Percentiles rank a stretch among this genome's conserved stretches.
Evolutionary conservation across 768 basidiomycete species (phyloP).

Genomic region (Dendrothele bispora): DNA sequence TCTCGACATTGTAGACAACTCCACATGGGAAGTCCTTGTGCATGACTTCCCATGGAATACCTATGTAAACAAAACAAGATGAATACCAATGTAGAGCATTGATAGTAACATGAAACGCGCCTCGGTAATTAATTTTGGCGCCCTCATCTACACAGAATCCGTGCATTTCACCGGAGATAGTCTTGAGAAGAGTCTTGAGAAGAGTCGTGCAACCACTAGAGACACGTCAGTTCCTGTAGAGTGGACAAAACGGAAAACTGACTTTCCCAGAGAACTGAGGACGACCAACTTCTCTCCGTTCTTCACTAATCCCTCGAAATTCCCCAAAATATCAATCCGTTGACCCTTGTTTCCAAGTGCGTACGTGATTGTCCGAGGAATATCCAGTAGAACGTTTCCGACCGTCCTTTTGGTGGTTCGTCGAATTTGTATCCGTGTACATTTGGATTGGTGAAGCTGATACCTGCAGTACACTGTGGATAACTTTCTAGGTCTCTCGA

Average conservation of each 20-base stretch:
- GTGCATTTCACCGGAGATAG: conserved; percentile 37
- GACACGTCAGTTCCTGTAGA: not conserved
- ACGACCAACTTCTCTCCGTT: conserved; percentile 54
- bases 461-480: conserved; percentile 28
- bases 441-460: conserved; percentile 34
- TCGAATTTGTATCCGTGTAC: conserved; percentile 25
- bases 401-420: conserved; percentile 42
- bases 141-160: conserved; percentile 33
- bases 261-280: conserved; percentile 36
- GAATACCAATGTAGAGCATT: not conserved
- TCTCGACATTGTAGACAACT: conserved; percentile 40
- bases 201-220: conserved; percentile 41
- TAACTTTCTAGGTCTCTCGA: conserved; percentile 21
- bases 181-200: too few relatives aligned
- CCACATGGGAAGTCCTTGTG: conserved; percentile 43
- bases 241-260: not conserved
- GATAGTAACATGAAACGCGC: not conserved
- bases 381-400: conserved; percentile 27
- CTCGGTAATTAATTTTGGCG: conserved; percentile 43
- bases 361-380: conserved; percentile 8
- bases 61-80: conserved; percentile 25
- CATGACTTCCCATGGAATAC: conserved; percentile 44
- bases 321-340: conserved; percentile 36
- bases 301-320: conserved; percentile 45
- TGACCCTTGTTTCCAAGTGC: conserved; percentile 18